These are phyloP conservation scores for Paulownia fortunei DNA, from an alignment of 257 asterid species.

Conservation along the genomic window DNA sequence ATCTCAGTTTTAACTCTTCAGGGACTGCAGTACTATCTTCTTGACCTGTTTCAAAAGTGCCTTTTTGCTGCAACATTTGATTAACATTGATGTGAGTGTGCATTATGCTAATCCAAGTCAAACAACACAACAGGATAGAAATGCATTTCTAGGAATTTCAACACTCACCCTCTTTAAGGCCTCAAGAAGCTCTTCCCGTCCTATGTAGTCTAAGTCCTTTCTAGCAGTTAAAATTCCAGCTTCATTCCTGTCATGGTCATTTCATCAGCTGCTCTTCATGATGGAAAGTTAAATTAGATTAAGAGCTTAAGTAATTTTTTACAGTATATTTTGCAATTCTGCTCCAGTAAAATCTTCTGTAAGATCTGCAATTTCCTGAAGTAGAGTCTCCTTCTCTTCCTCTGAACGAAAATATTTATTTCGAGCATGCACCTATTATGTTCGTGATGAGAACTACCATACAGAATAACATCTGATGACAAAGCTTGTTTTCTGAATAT, in stretches of 20 bases:
- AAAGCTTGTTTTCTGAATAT: neutral
- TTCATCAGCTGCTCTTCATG: slow-evolving; percentile 38
- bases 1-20: slow-evolving; percentile 87
- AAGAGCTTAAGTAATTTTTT: slow-evolving; percentile 35
- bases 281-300: slow-evolving; percentile 23
- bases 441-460: slow-evolving; percentile 34
- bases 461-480: slow-evolving; percentile 5
- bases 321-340: slow-evolving; percentile 95
- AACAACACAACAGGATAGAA: slow-evolving; percentile 23
- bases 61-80: slow-evolving; percentile 83
- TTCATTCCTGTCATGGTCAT: slow-evolving; percentile 79
- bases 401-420: slow-evolving; percentile 92
- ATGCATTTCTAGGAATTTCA: slow-evolving; percentile 30
- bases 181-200: slow-evolving; percentile 93
- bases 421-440: slow-evolving; percentile 90
- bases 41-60: slow-evolving; percentile 99
- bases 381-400: slow-evolving; percentile 85
- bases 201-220: slow-evolving; percentile 89
- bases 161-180: slow-evolving; percentile 87
- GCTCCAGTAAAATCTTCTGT: slow-evolving; percentile 98
- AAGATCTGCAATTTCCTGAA: slow-evolving; percentile 81
- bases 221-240: slow-evolving; percentile 98
- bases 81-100: slow-evolving; percentile 27
- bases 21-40: slow-evolving; percentile 94
- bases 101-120: slow-evolving; percentile 17